Percentiles rank a stretch among this genome's conserved stretches.
Evolutionary conservation across 768 basidiomycete genomes (phyloP).

Genomic region (Cystofilobasidium macerans): DNA sequence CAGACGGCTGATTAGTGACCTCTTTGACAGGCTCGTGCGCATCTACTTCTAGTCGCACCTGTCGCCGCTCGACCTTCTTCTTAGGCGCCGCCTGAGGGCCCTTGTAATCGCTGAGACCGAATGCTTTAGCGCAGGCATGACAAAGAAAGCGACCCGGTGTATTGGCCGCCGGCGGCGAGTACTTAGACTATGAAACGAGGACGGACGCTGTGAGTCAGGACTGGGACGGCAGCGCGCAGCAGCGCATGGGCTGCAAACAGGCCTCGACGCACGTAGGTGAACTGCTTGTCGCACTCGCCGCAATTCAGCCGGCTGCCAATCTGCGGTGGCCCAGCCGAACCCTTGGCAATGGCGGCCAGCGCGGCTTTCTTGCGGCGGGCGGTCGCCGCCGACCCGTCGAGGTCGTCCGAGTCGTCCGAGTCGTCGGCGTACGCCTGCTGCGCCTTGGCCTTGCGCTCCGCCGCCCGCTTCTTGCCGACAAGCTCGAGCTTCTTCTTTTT

Average conservation of each 20-base stretch:
- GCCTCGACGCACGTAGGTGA: slow-evolving; percentile 76
- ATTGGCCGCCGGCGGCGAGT: slow-evolving; percentile 62
- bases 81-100: slow-evolving; percentile 44
- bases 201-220: slow-evolving; percentile 12
- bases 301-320: slow-evolving; percentile 72
- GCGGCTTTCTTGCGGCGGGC: slow-evolving; percentile 11
- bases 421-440: not conserved
- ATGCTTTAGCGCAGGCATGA: slow-evolving; percentile 65
- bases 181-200: slow-evolving; percentile 55
- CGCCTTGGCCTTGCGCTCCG: not conserved
- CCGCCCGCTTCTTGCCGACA: slow-evolving; percentile 5
- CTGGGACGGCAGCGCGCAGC: not conserved
- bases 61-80: slow-evolving; percentile 42
- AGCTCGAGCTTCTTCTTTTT: not conserved
- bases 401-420: not conserved
- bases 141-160: slow-evolving; percentile 66
- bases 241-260: no score
- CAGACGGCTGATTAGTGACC: not conserved
- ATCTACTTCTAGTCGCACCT: slow-evolving; percentile 52
- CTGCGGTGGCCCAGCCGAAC: slow-evolving; percentile 27
- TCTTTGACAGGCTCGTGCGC: no score
- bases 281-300: slow-evolving; percentile 67
- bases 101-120: slow-evolving; percentile 70
- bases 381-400: slow-evolving; percentile 41
- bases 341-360: slow-evolving; percentile 34